These are phyloP conservation scores for Boeremia exigua DNA, from an alignment of 2,329 filamentous ascomycete species.

Conservation along the genomic window DNA sequence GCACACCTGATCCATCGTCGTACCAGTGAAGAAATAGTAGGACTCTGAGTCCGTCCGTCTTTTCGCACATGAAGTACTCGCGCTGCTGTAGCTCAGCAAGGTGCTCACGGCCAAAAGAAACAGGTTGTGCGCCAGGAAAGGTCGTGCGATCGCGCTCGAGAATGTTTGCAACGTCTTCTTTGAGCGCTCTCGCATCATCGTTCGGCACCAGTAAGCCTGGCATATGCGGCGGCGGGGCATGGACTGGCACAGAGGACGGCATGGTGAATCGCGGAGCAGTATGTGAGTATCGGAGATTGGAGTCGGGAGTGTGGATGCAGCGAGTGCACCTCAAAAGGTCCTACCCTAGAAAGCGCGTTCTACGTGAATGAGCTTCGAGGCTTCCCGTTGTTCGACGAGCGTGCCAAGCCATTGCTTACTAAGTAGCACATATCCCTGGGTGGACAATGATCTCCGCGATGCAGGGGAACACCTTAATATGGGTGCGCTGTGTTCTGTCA, in stretches of 20 bases:
- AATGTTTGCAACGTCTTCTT: conserved; percentile 74
- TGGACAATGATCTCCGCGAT: neutral
- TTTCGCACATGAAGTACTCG: conserved; percentile 98
- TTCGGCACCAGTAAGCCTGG: conserved; percentile 38
- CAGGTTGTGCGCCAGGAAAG: conserved; percentile 93
- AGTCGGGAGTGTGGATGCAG: neutral
- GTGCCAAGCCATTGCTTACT: conserved; percentile 3
- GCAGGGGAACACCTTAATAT: neutral
- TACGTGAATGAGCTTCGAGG: conserved; percentile 5
- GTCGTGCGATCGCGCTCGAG: conserved; percentile 70
- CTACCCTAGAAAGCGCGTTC: neutral
- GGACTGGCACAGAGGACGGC: conserved; percentile 25
- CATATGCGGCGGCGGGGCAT: conserved; percentile 44
- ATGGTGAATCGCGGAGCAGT: conserved; percentile 15
- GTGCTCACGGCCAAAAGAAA: conserved; percentile 85
- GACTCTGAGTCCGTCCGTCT: conserved; percentile 94
- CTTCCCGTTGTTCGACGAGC: neutral
- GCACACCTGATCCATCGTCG: conserved; percentile 45
- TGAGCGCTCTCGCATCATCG: conserved; percentile 58
- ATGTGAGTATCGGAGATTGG: neutral
- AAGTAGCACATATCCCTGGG: neutral
- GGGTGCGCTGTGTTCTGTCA: no score
- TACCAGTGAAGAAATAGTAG: conserved; percentile 86
- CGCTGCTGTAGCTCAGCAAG: conserved; percentile 78
- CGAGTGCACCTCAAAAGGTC: neutral